A percentile compares a stretch with the other conserved stretches of the same genome.
phyloP scores from a whole-genome alignment of 768 basidiomycete species.

The Leccinum fibrillosum region DNA sequence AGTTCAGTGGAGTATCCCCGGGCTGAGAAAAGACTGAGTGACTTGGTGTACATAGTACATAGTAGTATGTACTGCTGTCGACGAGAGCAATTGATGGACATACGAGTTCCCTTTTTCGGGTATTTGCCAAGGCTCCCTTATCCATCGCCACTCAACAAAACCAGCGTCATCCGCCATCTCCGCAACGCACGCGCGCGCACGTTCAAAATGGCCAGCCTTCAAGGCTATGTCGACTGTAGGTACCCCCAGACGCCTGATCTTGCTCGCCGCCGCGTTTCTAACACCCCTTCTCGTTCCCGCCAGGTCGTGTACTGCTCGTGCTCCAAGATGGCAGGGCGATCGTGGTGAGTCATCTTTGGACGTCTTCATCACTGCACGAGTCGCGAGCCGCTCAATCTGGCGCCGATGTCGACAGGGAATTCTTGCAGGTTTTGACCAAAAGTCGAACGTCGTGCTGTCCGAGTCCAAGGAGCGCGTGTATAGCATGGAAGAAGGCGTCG shows the following conservation, averaged over 20 bases:
- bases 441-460: constrained; percentile 93
- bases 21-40: no score
- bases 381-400: not conserved
- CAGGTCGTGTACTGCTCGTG: not conserved
- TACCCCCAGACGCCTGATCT: constrained; percentile 6
- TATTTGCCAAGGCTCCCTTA: not conserved
- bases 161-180: constrained; percentile 3
- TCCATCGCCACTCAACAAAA: not conserved
- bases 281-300: not conserved
- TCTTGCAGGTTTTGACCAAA: constrained; percentile 91
- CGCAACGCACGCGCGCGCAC: constrained; percentile 16
- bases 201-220: constrained; percentile 51
- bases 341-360: constrained; percentile 54
- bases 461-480: constrained; percentile 93
- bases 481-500: constrained; percentile 85
- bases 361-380: not conserved
- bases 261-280: not conserved
- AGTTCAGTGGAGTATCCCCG: no score
- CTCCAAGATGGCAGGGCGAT: constrained; percentile 91
- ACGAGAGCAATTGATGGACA: no score
- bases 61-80: no score
- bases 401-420: constrained; percentile 57
- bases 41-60: no score
- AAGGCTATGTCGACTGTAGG: constrained; percentile 88
- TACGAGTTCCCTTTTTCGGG: not conserved